phyloP scores from a whole-genome alignment of 352 stramenopile species.

The Phytopythium montanum region DNA sequence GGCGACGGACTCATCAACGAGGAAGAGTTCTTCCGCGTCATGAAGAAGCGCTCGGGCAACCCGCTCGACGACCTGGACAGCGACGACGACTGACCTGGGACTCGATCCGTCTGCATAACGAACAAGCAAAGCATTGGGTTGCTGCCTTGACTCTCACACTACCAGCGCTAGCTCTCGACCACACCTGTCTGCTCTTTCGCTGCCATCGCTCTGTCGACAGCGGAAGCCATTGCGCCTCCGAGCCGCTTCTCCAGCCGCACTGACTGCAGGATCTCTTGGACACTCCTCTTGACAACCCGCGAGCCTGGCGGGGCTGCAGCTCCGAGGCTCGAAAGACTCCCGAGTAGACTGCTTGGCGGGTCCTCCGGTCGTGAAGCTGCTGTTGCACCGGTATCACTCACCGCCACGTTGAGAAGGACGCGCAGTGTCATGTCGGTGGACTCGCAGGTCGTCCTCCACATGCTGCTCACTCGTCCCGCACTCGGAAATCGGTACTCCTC shows the following conservation, averaged over 20 bases:
- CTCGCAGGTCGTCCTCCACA: conserved; percentile 33
- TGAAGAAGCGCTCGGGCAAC: conserved; percentile 94
- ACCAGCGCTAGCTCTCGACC: background rate
- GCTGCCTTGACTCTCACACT: background rate
- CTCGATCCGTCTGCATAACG: background rate
- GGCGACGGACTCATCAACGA: conserved; percentile 93
- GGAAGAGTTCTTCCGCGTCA: conserved; percentile 95
- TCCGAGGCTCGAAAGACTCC: background rate
- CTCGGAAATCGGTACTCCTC: conserved; percentile 1
- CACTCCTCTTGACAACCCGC: conserved; percentile 59
- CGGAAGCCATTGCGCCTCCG: conserved; percentile 7
- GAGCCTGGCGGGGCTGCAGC: conserved; percentile 3
- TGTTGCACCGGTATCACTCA: background rate
- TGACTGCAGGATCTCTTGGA: conserved; percentile 65
- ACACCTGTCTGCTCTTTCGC: background rate
- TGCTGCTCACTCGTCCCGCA: background rate
- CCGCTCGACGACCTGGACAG: conserved; percentile 90
- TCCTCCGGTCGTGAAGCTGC: background rate
- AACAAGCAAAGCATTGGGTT: background rate
- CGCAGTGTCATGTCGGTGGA: conserved; percentile 31
- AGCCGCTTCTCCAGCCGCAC: conserved; percentile 45
- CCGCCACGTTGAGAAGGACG: conserved; percentile 39
- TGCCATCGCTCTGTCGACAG: background rate
- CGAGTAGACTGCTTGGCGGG: background rate
- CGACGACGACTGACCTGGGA: conserved; percentile 90